These are phyloP conservation scores for Pythium insidiosum DNA, from an alignment of 352 stramenopile species.

Conservation along the genomic window DNA sequence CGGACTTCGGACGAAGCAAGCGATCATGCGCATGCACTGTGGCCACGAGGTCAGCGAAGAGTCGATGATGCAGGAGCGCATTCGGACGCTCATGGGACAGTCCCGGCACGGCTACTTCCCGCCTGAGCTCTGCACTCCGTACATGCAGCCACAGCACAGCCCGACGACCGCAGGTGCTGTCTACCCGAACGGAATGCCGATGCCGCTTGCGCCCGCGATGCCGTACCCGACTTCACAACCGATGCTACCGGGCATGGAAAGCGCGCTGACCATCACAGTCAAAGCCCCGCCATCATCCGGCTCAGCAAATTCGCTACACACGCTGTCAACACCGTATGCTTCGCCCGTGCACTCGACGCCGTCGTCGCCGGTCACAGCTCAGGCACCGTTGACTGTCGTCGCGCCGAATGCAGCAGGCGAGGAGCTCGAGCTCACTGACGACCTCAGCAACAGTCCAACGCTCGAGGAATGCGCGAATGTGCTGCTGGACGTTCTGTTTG, in stretches of 20 bases:
- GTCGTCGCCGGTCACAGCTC: constrained; percentile 9
- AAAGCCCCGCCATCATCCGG: constrained; percentile 1
- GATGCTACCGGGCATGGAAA: too few relatives aligned
- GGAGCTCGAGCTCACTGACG: constrained; percentile 20
- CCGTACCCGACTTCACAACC: too few relatives aligned
- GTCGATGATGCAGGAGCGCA: constrained; percentile 48
- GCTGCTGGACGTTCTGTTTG: constrained; percentile 60
- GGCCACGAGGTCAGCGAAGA: constrained; percentile 58
- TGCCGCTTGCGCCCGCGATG: too few relatives aligned
- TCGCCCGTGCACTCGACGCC: constrained; percentile 8
- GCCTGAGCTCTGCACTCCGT: constrained; percentile 4
- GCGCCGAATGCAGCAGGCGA: constrained; percentile 1
- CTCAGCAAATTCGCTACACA: constrained; percentile 10
- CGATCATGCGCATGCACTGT: constrained; percentile 65
- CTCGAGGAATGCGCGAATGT: constrained; percentile 60
- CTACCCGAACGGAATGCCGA: too few relatives aligned
- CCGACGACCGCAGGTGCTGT: too few relatives aligned
- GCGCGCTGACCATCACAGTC: too few relatives aligned
- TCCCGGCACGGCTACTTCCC: constrained; percentile 12
- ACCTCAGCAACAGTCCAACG: constrained; percentile 37
- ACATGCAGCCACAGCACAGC: too few relatives aligned
- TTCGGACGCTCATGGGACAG: constrained; percentile 27
- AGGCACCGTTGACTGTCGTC: constrained; percentile 1
- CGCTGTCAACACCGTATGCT: constrained; percentile 6
- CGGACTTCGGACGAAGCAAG: constrained; percentile 57